A percentile compares a stretch with the other conserved stretches of the same genome.
These are phyloP conservation scores for Sclerospora graminicola DNA, from an alignment of 352 stramenopile genomes.

Conservation along the genomic window DNA sequence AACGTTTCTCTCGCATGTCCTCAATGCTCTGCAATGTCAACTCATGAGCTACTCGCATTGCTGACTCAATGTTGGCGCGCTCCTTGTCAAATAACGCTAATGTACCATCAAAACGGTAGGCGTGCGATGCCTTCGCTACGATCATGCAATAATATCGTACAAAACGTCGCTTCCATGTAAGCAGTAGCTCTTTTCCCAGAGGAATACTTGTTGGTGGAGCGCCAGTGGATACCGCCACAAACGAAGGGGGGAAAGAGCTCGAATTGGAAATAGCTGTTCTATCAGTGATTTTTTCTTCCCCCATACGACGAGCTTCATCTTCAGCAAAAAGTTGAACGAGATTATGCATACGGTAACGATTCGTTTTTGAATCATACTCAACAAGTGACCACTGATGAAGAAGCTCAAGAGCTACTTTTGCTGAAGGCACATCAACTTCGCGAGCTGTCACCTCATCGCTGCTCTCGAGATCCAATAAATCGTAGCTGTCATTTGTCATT, in stretches of 20 bases:
- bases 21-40: conserved; percentile 69
- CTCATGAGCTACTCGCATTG: conserved; percentile 63
- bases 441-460: conserved; percentile 53
- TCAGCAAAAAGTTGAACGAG: conserved; percentile 78
- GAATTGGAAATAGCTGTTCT: conserved; percentile 4
- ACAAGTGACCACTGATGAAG: conserved; percentile 78
- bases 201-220: conserved; percentile 20
- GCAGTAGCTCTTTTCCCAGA: conserved; percentile 48
- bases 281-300: conserved; percentile 31
- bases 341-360: conserved; percentile 76
- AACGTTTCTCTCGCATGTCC: conserved; percentile 45
- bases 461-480: conserved; percentile 64
- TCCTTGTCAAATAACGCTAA: conserved; percentile 71
- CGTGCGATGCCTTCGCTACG: conserved; percentile 61
- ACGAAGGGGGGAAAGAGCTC: conserved; percentile 21
- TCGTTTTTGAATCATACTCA: conserved; percentile 57
- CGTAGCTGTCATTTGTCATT: conserved; percentile 70
- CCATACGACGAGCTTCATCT: conserved; percentile 54
- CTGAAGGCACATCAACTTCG: conserved; percentile 28
- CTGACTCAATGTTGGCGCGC: conserved; percentile 73
- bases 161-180: conserved; percentile 75
- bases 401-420: conserved; percentile 40
- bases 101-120: conserved; percentile 62
- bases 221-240: conserved; percentile 25
- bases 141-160: conserved; percentile 83